Evolutionary conservation across 2,329 filamentous ascomycete genomes (phyloP).

Genomic region (Ampelomyces quisqualis): DNA sequence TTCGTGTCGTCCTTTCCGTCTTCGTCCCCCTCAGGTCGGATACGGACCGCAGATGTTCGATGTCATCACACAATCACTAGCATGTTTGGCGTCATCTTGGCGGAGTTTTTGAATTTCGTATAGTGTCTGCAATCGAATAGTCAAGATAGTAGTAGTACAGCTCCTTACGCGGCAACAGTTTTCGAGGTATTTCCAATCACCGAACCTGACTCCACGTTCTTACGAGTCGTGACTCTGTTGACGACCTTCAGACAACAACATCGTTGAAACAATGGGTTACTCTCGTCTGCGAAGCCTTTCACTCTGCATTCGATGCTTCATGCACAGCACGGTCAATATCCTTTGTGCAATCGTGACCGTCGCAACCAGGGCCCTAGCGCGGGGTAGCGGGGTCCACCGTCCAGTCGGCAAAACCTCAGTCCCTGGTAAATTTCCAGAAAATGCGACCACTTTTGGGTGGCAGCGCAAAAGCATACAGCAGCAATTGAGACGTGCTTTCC

Average conservation of each 20-base stretch:
- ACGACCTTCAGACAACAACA: too few relatives aligned
- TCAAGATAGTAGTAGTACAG: background rate
- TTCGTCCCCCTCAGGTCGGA: slow-evolving; percentile 10
- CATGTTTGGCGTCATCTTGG: slow-evolving; percentile 22
- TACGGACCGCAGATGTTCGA: too few relatives aligned
- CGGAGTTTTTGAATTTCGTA: slow-evolving; percentile 17
- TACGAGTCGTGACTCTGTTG: too few relatives aligned
- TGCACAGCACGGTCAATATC: too few relatives aligned
- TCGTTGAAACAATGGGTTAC: too few relatives aligned
- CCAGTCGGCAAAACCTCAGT: slow-evolving; percentile 22
- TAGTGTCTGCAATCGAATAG: background rate
- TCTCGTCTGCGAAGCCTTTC: too few relatives aligned
- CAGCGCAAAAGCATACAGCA: background rate
- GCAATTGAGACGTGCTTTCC: background rate
- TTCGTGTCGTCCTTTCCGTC: slow-evolving; percentile 16
- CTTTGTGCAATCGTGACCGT: too few relatives aligned
- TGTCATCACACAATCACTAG: slow-evolving; percentile 14
- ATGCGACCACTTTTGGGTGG: slow-evolving; percentile 5
- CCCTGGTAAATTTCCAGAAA: slow-evolving; percentile 16
- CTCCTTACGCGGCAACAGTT: slow-evolving; percentile 4
- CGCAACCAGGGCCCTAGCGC: slow-evolving; percentile 15
- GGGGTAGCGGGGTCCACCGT: slow-evolving; percentile 17
- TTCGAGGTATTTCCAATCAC: too few relatives aligned
- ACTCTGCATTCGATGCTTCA: too few relatives aligned
- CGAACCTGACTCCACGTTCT: too few relatives aligned